A percentile compares a stretch with the other conserved stretches of the same genome.
Evolutionary conservation across 257 asterid genomes (phyloP).

Genomic region (Penstemon davidsonii): DNA sequence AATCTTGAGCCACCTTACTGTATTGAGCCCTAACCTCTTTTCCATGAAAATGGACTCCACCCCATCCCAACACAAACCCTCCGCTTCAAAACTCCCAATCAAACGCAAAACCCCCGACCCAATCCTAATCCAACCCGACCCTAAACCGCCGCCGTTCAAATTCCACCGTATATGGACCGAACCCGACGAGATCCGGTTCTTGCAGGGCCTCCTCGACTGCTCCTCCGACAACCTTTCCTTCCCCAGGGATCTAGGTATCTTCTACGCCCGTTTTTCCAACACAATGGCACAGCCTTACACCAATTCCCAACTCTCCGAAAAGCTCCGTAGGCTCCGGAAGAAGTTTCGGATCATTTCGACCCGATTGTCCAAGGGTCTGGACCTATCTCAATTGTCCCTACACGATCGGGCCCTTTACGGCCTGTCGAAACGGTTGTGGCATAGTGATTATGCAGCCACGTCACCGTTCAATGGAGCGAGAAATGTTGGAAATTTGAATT

Average conservation of each 20-base stretch:
- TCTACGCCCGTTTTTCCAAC: slow-evolving; percentile 65
- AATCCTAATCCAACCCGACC: slow-evolving; percentile 23
- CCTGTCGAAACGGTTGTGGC: slow-evolving; percentile 68
- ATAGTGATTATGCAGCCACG: slow-evolving; percentile 52
- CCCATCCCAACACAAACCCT: slow-evolving; percentile 43
- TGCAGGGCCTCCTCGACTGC: slow-evolving; percentile 62
- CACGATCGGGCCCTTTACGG: slow-evolving; percentile 71
- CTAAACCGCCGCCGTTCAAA: slow-evolving; percentile 57
- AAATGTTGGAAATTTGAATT: slow-evolving; percentile 29
- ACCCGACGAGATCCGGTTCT: slow-evolving; percentile 82
- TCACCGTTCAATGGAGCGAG: slow-evolving; percentile 58
- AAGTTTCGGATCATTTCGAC: slow-evolving; percentile 66
- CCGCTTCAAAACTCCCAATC: slow-evolving; percentile 72
- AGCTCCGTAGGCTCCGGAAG: slow-evolving; percentile 76
- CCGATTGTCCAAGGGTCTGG: slow-evolving; percentile 56
- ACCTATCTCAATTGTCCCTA: slow-evolving; percentile 44
- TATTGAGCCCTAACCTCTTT: no score
- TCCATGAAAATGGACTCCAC: slow-evolving; percentile 1
- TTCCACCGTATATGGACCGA: slow-evolving; percentile 90
- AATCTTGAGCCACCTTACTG: no score
- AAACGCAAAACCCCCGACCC: slow-evolving; percentile 73
- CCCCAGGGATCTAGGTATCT: slow-evolving; percentile 68
- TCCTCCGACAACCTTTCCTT: slow-evolving; percentile 42
- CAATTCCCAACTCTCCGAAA: slow-evolving; percentile 80
- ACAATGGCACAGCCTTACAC: slow-evolving; percentile 84